phyloP scores from a whole-genome alignment of 805 yeast species.

The Candida taoyuanica region DNA sequence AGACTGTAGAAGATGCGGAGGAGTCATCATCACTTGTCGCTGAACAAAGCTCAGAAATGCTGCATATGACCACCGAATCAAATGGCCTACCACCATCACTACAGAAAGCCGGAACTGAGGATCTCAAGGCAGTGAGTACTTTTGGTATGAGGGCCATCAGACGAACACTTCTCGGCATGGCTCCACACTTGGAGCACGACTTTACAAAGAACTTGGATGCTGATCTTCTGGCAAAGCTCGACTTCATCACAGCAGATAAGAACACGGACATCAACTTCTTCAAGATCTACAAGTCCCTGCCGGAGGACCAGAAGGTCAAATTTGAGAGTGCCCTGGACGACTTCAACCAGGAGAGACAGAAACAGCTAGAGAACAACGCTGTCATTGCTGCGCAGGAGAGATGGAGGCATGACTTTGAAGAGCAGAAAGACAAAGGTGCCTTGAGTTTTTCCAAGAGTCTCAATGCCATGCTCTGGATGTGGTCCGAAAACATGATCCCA shows the following conservation, averaged over 20 bases:
- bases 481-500: slow-evolving; percentile 77
- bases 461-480: slow-evolving; percentile 73
- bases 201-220: slow-evolving; percentile 28
- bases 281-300: slow-evolving; percentile 53
- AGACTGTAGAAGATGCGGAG: slow-evolving; percentile 6
- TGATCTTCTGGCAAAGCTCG: slow-evolving; percentile 14
- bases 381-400: slow-evolving; percentile 80
- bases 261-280: slow-evolving; percentile 51
- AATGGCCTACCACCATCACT: slow-evolving; percentile 36
- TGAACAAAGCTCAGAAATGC: no score
- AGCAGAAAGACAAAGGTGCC: slow-evolving; percentile 54
- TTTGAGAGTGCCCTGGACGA: slow-evolving; percentile 67
- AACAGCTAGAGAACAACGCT: slow-evolving; percentile 69
- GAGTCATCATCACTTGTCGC: background rate
- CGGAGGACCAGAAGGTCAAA: slow-evolving; percentile 41
- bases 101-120: slow-evolving; percentile 45
- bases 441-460: slow-evolving; percentile 49
- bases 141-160: slow-evolving; percentile 76
- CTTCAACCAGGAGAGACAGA: slow-evolving; percentile 73
- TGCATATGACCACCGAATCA: slow-evolving; percentile 3
- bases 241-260: slow-evolving; percentile 27
- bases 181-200: slow-evolving; percentile 26
- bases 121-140: slow-evolving; percentile 64
- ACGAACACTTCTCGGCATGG: slow-evolving; percentile 59
- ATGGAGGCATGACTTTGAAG: slow-evolving; percentile 83